Percentiles rank a stretch among this genome's conserved stretches.
Conservation (phyloP, 148 eudicot species). For the Tetragonia tetragonoides region DNA sequence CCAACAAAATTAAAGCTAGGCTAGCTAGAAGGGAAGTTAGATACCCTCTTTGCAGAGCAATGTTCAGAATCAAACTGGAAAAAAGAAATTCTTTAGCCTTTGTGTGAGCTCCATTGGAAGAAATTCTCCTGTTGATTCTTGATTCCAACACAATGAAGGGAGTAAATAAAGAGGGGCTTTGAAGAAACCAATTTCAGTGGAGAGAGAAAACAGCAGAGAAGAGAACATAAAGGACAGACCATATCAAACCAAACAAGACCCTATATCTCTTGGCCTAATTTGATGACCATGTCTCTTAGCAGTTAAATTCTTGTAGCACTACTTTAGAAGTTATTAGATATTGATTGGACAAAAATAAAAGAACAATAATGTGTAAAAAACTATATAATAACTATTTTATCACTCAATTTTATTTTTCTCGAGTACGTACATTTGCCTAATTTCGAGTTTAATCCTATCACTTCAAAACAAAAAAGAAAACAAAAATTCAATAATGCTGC, state of each 20-base stretch:
- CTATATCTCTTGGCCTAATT: conserved; percentile 12
- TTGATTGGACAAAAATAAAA: no score
- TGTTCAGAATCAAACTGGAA: background rate
- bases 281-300: no score
- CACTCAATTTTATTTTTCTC: no score
- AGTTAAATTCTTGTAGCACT: background rate
- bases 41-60: background rate
- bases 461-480: no score
- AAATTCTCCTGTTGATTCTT: conserved; percentile 22
- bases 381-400: no score
- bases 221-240: conserved; percentile 28
- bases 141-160: background rate
- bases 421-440: no score
- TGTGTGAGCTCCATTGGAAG: background rate
- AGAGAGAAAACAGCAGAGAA: background rate
- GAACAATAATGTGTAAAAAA: no score
- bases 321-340: no score
- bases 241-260: conserved; percentile 23
- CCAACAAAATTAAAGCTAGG: background rate
- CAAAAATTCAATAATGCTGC: no score
- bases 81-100: background rate
- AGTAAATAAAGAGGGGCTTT: background rate
- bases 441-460: no score
- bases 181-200: conserved; percentile 2
- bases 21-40: background rate